Evolutionary conservation across 345 rosid genomes (phyloP).

Genomic region (Moringa oleifera): DNA sequence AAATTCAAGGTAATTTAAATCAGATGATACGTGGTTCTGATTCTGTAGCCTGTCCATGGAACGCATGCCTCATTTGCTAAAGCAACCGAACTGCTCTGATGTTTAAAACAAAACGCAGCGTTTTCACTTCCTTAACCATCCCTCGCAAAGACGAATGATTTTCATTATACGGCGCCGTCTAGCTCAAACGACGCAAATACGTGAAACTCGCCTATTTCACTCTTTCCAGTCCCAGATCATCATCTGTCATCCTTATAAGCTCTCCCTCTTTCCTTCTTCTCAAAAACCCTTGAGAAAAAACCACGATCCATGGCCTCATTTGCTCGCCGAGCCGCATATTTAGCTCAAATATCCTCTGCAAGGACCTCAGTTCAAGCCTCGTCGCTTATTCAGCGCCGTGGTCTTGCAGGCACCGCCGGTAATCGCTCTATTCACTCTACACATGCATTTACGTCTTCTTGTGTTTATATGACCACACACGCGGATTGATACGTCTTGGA

Average conservation of each 20-base stretch:
- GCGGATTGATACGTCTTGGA: not conserved
- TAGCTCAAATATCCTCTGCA: not conserved
- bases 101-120: too few species aligned
- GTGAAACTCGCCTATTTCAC: too few species aligned
- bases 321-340: not conserved
- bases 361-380: constrained; percentile 19
- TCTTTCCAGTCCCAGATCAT: not conserved
- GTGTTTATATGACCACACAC: not conserved
- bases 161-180: too few species aligned
- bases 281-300: not conserved
- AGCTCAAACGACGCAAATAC: too few species aligned
- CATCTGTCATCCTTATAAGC: not conserved
- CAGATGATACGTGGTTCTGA: too few species aligned
- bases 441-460: not conserved
- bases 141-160: too few species aligned
- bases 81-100: too few species aligned
- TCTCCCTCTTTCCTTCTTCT: not conserved
- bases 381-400: constrained; percentile 58
- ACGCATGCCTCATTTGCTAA: too few species aligned
- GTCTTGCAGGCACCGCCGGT: constrained; percentile 87
- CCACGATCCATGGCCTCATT: not conserved
- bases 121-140: too few species aligned
- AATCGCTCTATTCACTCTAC: constrained; percentile 8
- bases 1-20: too few species aligned
- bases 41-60: too few species aligned